Evolutionary conservation across 148 eudicot genomes (phyloP), one percentile per base, ranked within the genome.

Genomic region (Cornus controversa): DNA sequence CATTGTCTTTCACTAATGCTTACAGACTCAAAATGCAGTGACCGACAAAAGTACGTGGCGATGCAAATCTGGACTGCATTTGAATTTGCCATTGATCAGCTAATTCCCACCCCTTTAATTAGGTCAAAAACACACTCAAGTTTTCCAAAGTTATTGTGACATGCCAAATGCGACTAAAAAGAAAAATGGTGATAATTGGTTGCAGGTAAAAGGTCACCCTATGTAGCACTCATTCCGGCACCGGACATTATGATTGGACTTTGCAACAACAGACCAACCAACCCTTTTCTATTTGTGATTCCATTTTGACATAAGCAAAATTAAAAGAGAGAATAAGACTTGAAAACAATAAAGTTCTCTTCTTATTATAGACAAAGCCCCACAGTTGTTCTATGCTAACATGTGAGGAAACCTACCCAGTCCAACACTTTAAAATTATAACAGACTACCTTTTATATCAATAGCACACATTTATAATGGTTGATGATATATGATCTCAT

Each of bases 51-150:
- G 27, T 23, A 64, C 24, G 26, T 36, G 37, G 64, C 68, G 3
- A 23, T 50, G 66, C 67, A 23, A n/a, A 53, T 34, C 63, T 68
- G 77, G 31, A 36, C 14, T 24, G 31, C 69, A 63, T 63, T 63
- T 74, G 20, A 31, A 22, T 8, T 31, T 16, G 24, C 24, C 23
- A 24, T 14, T 14, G 23, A 22, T 74, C 37, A 0, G 45, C 45
- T 40, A 40, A 40, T 66, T 73, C 53, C n/a, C 70, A 40, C 25
- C 22, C 8, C 27, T 36, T 75, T 60, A n/a, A n/a, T n/a, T n/a
- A 13, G 23, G 60, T 75, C 77, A 75, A 66, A 66, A 75, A 20
- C 63, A 66, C 42, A 75, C 62, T 75, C 63, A 2, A 66, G 24
- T 60, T 60, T 60, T 3, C 4, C 3, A 60, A 60, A 22, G 24